Percentiles rank a stretch among this genome's conserved stretches.
These are phyloP conservation scores for Lecanosticta acicola DNA, from an alignment of 2,329 filamentous ascomycete species.

Conservation along the genomic window DNA sequence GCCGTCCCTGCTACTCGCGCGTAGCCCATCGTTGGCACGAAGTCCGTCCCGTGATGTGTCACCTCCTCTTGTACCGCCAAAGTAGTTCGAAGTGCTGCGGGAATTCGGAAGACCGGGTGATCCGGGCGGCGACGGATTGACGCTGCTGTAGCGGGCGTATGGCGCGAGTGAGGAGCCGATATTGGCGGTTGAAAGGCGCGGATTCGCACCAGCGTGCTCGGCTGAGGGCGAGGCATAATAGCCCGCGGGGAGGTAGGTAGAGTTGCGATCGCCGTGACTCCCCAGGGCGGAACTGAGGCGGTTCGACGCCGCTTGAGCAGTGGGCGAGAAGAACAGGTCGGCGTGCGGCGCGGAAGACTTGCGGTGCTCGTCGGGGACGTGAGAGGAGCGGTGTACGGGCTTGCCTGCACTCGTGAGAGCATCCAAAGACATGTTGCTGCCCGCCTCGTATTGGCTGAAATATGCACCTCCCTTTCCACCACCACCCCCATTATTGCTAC, in stretches of 20 bases:
- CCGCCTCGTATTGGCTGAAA: constrained; percentile 43
- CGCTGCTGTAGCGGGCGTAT: constrained; percentile 26
- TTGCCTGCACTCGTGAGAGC: constrained; percentile 40
- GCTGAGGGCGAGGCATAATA: constrained; percentile 74
- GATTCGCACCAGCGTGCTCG: constrained; percentile 37
- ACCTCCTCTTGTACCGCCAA: constrained; percentile 6
- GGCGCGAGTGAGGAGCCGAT: constrained; percentile 36
- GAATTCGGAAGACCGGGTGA: constrained; percentile 21
- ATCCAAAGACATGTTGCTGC: constrained; percentile 53
- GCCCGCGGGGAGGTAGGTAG: constrained; percentile 79
- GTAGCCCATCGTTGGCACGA: constrained; percentile 2
- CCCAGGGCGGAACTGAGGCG: constrained; percentile 28
- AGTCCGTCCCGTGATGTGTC: constrained; percentile 14
- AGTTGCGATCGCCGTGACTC: constrained; percentile 54
- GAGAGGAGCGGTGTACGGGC: constrained; percentile 19
- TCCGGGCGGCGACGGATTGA: constrained; percentile 24
- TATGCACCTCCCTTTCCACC: constrained; percentile 19
- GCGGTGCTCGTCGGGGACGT: constrained; percentile 3
- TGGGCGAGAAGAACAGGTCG: constrained; percentile 92
- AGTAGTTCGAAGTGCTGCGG: constrained; percentile 14
- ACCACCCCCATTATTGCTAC: constrained; percentile 7
- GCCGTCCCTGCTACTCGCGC: constrained; percentile 12
- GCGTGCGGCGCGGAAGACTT: constrained; percentile 52
- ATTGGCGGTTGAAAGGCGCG: constrained; percentile 34
- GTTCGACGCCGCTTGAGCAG: constrained; percentile 55